Conservation (phyloP, 495 filamentous ascomycete genomes). For the Penicillium manginii region DNA sequence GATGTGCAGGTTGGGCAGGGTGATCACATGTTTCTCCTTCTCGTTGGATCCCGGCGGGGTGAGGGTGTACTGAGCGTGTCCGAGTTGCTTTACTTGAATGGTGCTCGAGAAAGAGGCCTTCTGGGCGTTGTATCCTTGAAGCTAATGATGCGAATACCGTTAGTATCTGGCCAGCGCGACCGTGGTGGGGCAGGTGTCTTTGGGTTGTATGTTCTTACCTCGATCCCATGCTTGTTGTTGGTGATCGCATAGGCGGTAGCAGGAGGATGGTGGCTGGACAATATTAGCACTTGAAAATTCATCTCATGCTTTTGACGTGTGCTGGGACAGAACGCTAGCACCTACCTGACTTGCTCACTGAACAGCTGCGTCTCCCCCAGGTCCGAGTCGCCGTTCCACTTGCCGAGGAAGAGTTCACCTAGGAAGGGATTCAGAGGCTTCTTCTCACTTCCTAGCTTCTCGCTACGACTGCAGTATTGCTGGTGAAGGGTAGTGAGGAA, state of each 20-base stretch:
- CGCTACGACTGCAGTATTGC: slow-evolving; percentile 88
- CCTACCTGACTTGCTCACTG: slow-evolving; percentile 81
- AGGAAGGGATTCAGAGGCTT: slow-evolving; percentile 93
- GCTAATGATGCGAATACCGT: slow-evolving; percentile 34
- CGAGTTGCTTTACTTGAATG: slow-evolving; percentile 95
- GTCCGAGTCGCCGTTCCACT: slow-evolving; percentile 70
- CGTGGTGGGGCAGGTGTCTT: neutral
- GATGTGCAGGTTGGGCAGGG: slow-evolving; percentile 88
- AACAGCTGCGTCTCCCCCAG: slow-evolving; percentile 71
- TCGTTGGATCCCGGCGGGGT: slow-evolving; percentile 59
- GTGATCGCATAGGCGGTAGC: slow-evolving; percentile 92
- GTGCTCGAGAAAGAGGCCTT: slow-evolving; percentile 92
- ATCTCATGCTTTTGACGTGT: too few relatives aligned
- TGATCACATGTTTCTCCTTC: slow-evolving; percentile 83
- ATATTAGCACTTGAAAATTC: slow-evolving; percentile 7
- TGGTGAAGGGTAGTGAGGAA: slow-evolving; percentile 95
- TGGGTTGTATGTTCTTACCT: slow-evolving; percentile 41
- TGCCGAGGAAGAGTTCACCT: slow-evolving; percentile 88
- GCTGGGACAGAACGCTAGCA: neutral
- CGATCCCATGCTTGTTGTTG: slow-evolving; percentile 81
- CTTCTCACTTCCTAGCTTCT: slow-evolving; percentile 93
- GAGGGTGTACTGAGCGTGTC: slow-evolving; percentile 84
- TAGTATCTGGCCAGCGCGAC: neutral
- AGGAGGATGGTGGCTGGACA: slow-evolving; percentile 88
- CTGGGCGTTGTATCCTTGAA: slow-evolving; percentile 97